Evolutionary conservation across 108 stramenopile species (phyloP), one percentile per base, ranked within the genome.

Genomic region (Schizochytrium sp.): DNA sequence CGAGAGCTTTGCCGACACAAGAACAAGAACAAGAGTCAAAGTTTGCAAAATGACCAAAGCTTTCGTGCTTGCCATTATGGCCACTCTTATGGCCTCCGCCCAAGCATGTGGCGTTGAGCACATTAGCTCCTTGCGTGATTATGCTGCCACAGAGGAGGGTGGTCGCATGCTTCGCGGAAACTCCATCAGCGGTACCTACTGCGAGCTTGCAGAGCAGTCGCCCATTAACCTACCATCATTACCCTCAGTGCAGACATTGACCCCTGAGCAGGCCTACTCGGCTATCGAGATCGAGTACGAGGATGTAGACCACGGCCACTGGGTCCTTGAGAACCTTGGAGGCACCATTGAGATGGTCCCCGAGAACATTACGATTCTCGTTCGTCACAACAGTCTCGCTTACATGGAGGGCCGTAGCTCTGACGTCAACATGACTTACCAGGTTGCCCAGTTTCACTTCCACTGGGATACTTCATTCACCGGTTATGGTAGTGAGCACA

Each of bases 371-470:
- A 38, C 49, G 5, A 49, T 55, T n/a, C 55, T n/a, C 76, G 28
- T 83, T 50, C 15, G 10, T 0, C 53, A 49, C 47, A 83, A 83
- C 76, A 83, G 76, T 53, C 76, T 47, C 3, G 76, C 76, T n/a
- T 55, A 83, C 15, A 5, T 7, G 17, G 28, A 55, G 28, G 76
- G 76, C 0, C 76, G 76, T 28, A n/a, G 50, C 53, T 7, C 47
- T 28, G 76, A 42, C 47, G 53, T 28, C 50, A 42, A 49, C 50
- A 40, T 55, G 13, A 55, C 50, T 8, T 83, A 83, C 47, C 50
- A 83, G 53, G 50, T 83, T 8, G 76, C 76, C 12, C 76, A 83
- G 76, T 83, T 83, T 42, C 76, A 83, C 53, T 83, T 83, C 76
- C 76, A 83, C 53, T 83, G 76, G 76, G 76, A 69, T 38, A 13